Conservation (phyloP, 192 early-diverging fungal genomes). For the Chytriomyces sp. region DNA sequence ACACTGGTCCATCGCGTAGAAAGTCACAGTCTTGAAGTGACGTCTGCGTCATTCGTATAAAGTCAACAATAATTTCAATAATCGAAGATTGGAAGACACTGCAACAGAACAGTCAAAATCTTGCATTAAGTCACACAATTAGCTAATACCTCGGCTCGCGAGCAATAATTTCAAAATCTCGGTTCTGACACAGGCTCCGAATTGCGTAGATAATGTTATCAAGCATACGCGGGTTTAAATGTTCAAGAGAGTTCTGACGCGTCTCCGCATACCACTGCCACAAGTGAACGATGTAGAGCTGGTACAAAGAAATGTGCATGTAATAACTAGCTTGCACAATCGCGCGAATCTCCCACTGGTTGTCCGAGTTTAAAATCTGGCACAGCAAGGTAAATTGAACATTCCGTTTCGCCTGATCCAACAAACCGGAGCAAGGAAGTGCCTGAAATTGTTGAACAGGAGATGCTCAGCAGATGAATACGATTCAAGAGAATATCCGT, state of each 20-base stretch:
- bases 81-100: constrained; percentile 33
- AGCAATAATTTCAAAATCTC: constrained; percentile 46
- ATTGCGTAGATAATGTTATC: constrained; percentile 47
- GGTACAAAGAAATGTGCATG: constrained; percentile 43
- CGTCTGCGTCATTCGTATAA: constrained; percentile 32
- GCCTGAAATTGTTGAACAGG: constrained; percentile 43
- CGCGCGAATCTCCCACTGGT: constrained; percentile 52
- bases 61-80: constrained; percentile 45
- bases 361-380: constrained; percentile 47
- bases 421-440: constrained; percentile 39
- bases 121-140: not conserved
- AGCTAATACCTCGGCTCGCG: constrained; percentile 24
- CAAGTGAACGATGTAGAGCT: constrained; percentile 43
- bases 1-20: constrained; percentile 29
- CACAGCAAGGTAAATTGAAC: not conserved
- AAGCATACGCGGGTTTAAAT: constrained; percentile 34
- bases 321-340: constrained; percentile 44
- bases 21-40: constrained; percentile 31
- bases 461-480: constrained; percentile 32
- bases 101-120: not conserved
- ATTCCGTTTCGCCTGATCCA: not conserved
- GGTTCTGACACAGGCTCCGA: constrained; percentile 38
- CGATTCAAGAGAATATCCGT: constrained; percentile 34
- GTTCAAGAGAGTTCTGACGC: constrained; percentile 21
- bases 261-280: constrained; percentile 46